Base-by-base conservation (phyloP, 2,329 filamentous ascomycete species). In the Balansia obtecta region DNA sequence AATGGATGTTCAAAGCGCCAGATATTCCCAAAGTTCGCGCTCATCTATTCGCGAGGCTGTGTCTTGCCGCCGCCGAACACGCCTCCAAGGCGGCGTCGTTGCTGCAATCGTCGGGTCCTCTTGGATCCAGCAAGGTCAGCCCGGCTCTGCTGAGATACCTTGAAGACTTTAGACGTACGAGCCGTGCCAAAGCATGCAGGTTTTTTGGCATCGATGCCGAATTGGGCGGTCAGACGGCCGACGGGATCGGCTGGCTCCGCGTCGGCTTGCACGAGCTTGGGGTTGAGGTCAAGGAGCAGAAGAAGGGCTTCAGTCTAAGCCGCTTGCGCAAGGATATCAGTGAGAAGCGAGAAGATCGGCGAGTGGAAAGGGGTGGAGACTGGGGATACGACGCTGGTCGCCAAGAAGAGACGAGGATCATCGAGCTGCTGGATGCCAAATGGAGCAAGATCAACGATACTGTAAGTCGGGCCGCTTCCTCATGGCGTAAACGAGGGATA, bases 1-100 rank as follows among this genome's bases (percentile, higher is more conserved):
- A 97, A 57, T 98, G 91, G 91, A 97, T 97, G 89, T 94, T 93
- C 65, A 88, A 86, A 60, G 79, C 88, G 0, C 88, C 91, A 0
- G 82, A 88, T 47, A 87, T 96, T 46, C 86, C 89, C 32, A 90
- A 91, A 62, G 89, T 95, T 16, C 82, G 91, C 45, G 88, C 88
- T 9, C 83, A 94, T 60, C 74, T 98, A 1, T 94, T 94, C 61
- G 89, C 89, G 1, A 77, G 91, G 1, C 72, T 97, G 8, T 97
- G 89, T 63, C 76, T 97, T 11, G 88, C 89, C 0, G 88, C 90
- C 0, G 83, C 86, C 0, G 90, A 96, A 57, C 90, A 97, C 65
- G 89, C 90, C 1, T 79, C 83, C 27, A 83, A 85, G 62, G 87
- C 88, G 10, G 64, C 71, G 16, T 73, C 78, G 1, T 61, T 81